Base-by-base conservation (phyloP, 805 yeast genomes). In the Allodekkera sacchari region DNA sequence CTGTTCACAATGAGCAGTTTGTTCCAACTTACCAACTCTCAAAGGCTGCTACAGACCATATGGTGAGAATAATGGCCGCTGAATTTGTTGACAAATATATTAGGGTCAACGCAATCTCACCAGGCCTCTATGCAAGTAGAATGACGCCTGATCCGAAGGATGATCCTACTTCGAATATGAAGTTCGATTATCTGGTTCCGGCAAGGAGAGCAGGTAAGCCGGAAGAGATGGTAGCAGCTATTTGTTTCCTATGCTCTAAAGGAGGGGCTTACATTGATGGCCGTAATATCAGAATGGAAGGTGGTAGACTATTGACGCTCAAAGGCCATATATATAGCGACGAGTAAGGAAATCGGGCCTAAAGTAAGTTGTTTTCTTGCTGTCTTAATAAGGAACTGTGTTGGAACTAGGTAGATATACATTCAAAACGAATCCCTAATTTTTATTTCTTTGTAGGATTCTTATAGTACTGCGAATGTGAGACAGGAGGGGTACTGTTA, bases 51-150 rank as follows among this genome's bases (percentile, higher is more conserved):
- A 33, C 41, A 9, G 48, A 44, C 23, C 50, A 45, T 25, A 44
- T 45, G 50, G 50, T 45, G 12, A 36, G 50, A 34, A 45, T 45
- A 20, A 40, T 45, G 50, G 50, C 50, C 10, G 50, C 48, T 8
- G 44, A 45, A 20, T 44, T 45, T 41, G 50, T 45, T 1, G 47
- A 45, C 22, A 44, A 44, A 25, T 44, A 42, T 18, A 44, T 45
- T 21, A 27, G 48, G 18, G 47, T 45, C 23, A 45, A 45, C 26
- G 48, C 48, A 5, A 38, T 44, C 16, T 45, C 50, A 5, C 50
- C 50, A 9, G 50, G 50, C 3, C 22, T 45, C 4, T 45, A 44
- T 22, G 39, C 34, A 7, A 42, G 47, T 22, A 31, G 48, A 31
- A 45, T 45, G 50, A 45, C 50, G 2, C 50, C 50, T 11, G 35